Conservation (phyloP, 768 basidiomycete species). For the Lactarius pseudohatsudake region DNA sequence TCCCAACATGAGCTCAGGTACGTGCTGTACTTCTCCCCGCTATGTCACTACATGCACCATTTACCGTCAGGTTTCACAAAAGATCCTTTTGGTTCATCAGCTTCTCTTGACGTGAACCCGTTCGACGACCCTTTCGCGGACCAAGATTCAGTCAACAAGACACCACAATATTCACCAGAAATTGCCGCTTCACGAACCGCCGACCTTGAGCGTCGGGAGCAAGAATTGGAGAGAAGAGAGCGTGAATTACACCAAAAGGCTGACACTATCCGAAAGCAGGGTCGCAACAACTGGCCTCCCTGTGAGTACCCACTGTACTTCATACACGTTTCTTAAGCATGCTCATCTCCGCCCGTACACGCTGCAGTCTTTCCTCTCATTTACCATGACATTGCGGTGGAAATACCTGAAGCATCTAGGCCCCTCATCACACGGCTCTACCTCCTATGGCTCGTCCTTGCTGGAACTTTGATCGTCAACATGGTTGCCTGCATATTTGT, state of each 20-base stretch:
- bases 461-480: constrained; percentile 81
- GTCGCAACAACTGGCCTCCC: constrained; percentile 91
- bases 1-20: constrained; percentile 24
- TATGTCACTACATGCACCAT: constrained; percentile 17
- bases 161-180: constrained; percentile 31
- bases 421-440: constrained; percentile 83
- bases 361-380: constrained; percentile 85
- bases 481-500: constrained; percentile 88
- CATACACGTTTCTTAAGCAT: constrained; percentile 2
- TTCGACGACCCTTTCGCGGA: constrained; percentile 78
- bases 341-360: not conserved
- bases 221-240: constrained; percentile 78
- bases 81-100: constrained; percentile 83
- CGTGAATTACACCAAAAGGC: constrained; percentile 66
- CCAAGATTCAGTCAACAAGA: constrained; percentile 30
- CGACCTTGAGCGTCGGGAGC: constrained; percentile 75
- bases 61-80: constrained; percentile 42
- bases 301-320: constrained; percentile 50
- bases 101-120: constrained; percentile 84
- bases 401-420: constrained; percentile 81
- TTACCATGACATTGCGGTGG: constrained; percentile 88
- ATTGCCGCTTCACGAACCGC: constrained; percentile 48
- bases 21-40: constrained; percentile 22
- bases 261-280: constrained; percentile 68
- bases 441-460: constrained; percentile 90